A percentile compares a stretch with the other conserved stretches of the same genome.
phyloP scores from a whole-genome alignment of 257 asterid species.

The Primulina huaijiensis region DNA sequence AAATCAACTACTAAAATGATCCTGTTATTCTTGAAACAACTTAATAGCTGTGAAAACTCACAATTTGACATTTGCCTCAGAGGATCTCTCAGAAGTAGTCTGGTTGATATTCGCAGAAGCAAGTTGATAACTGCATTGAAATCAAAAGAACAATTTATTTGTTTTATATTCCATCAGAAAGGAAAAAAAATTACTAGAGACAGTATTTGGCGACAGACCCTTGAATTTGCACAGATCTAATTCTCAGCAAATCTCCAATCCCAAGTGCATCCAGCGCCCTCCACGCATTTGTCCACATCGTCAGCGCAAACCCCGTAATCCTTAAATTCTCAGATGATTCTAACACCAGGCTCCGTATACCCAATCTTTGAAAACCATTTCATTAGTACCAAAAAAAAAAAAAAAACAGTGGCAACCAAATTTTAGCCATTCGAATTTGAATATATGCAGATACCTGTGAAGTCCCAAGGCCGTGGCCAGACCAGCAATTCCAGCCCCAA shows the following conservation, averaged over 20 bases:
- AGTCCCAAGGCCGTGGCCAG: constrained; percentile 62
- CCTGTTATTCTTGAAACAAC: background rate
- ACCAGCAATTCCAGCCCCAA: constrained; percentile 71
- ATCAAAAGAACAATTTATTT: background rate
- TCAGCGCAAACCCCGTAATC: constrained; percentile 66
- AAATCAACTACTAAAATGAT: background rate
- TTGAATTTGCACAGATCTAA: constrained; percentile 35
- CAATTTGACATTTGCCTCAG: constrained; percentile 29
- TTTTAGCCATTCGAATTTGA: background rate
- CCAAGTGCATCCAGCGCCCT: constrained; percentile 76
- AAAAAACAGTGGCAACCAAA: too few species aligned
- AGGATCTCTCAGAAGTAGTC: constrained; percentile 21
- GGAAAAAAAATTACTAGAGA: too few species aligned
- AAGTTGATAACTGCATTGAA: constrained; percentile 36
- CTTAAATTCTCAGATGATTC: constrained; percentile 72
- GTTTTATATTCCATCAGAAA: too few species aligned
- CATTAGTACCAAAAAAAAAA: background rate
- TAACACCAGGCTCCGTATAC: constrained; percentile 60
- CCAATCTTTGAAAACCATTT: constrained; percentile 41
- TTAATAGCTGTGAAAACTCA: constrained; percentile 23
- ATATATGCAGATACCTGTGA: constrained; percentile 42
- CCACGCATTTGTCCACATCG: constrained; percentile 73
- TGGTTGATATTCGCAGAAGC: constrained; percentile 39
- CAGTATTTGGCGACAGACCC: constrained; percentile 32
- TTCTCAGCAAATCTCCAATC: constrained; percentile 53